Evolutionary conservation across 345 rosid genomes (phyloP).

Genomic region (Dipteronia dyeriana): DNA sequence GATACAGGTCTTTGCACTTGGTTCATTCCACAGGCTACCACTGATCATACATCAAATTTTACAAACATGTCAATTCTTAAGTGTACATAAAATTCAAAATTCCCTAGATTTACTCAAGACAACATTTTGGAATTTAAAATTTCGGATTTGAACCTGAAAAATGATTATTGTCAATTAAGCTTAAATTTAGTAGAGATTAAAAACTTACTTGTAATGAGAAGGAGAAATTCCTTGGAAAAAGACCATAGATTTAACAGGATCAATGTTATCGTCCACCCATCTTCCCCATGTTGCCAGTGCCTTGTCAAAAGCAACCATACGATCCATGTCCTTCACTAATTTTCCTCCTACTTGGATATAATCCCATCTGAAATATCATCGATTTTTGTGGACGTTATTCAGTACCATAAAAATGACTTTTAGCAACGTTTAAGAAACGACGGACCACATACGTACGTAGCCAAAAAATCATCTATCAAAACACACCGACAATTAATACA

Average conservation of each 20-base stretch:
- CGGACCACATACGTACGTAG: too few relatives aligned
- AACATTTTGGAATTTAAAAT: too few relatives aligned
- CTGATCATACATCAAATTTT: conserved; percentile 28
- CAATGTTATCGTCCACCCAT: conserved; percentile 69
- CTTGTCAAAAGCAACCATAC: conserved; percentile 59
- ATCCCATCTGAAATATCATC: conserved; percentile 63
- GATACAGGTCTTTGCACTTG: conserved; percentile 55
- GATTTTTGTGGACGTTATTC: too few relatives aligned
- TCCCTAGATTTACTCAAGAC: too few relatives aligned
- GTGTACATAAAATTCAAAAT: too few relatives aligned
- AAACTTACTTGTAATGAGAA: conserved; percentile 70
- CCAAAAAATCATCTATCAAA: too few relatives aligned
- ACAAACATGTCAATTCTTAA: neutral
- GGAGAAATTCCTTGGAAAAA: conserved; percentile 91
- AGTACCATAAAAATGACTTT: too few relatives aligned
- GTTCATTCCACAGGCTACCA: conserved; percentile 65
- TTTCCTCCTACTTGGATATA: conserved; percentile 45
- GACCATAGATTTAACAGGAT: conserved; percentile 56
- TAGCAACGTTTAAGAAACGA: too few relatives aligned
- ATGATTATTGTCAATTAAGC: too few relatives aligned
- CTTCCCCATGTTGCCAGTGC: conserved; percentile 75
- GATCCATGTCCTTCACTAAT: conserved; percentile 67
- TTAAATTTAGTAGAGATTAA: too few relatives aligned
- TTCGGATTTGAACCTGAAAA: too few relatives aligned
- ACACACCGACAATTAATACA: too few relatives aligned